Percentiles rank a stretch among this genome's conserved stretches.
Conservation (phyloP, 2,329 filamentous ascomycete species). For the Talaromyces atroroseus region DNA sequence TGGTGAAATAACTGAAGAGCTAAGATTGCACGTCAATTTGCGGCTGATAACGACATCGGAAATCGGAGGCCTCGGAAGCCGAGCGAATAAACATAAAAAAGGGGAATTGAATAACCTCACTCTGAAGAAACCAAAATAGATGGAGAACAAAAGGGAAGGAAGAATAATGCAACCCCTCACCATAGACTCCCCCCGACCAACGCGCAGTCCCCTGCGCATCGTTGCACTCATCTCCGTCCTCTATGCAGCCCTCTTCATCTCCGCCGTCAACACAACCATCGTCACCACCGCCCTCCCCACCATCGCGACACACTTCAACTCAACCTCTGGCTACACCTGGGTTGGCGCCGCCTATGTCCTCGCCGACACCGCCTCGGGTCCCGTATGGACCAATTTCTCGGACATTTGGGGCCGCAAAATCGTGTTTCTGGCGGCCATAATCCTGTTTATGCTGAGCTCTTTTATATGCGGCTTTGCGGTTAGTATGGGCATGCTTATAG, state of each 20-base stretch:
- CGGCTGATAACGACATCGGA: not conserved
- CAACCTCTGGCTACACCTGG: constrained; percentile 35
- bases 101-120: too few species aligned
- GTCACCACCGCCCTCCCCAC: constrained; percentile 33
- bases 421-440: constrained; percentile 50
- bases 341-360: constrained; percentile 34
- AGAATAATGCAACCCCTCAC: not conserved
- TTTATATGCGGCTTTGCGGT: constrained; percentile 48
- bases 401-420: constrained; percentile 57
- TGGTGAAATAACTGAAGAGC: too few species aligned
- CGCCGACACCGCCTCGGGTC: constrained; percentile 32
- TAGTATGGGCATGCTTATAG: constrained; percentile 54
- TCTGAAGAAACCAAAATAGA: too few species aligned
- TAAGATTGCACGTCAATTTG: too few species aligned
- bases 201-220: not conserved
- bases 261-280: constrained; percentile 23
- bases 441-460: constrained; percentile 53
- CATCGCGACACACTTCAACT: constrained; percentile 28
- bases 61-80: not conserved
- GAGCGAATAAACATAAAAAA: not conserved
- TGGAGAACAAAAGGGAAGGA: too few species aligned
- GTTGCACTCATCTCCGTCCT: constrained; percentile 12
- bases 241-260: constrained; percentile 16
- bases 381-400: constrained; percentile 36
- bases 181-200: not conserved